Evolutionary conservation across 371 early-diverging fungal genomes (phyloP).

Genomic region (Saksenaea oblongispora): DNA sequence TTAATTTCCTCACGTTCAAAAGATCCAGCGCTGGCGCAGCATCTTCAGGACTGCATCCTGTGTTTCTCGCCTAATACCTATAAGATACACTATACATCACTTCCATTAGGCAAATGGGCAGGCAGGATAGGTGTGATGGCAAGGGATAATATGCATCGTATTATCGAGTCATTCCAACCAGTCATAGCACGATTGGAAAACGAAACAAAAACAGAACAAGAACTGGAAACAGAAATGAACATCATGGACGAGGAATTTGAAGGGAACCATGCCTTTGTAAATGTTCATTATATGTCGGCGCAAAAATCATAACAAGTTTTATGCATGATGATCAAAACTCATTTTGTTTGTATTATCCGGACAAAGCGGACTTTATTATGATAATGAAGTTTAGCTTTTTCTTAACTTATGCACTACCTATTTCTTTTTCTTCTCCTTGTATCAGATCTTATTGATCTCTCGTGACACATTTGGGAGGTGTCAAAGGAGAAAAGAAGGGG

Average conservation of each 20-base stretch:
- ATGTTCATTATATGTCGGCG: constrained; percentile 1
- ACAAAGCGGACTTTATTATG: no score
- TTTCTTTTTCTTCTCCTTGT: no score
- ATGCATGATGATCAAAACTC: neutral
- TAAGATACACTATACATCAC: neutral
- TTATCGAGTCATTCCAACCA: neutral
- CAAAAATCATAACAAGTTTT: neutral
- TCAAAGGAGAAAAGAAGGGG: neutral
- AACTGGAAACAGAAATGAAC: neutral
- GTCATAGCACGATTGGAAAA: neutral
- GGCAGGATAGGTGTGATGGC: neutral
- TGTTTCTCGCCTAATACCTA: neutral
- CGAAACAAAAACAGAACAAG: neutral
- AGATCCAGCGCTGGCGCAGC: constrained; percentile 3
- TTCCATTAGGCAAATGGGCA: constrained; percentile 1
- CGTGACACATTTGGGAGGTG: neutral
- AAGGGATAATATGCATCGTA: neutral
- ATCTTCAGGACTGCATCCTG: neutral
- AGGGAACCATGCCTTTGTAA: neutral
- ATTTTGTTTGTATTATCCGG: neutral
- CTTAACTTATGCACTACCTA: no score
- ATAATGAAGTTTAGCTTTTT: no score
- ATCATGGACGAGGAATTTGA: constrained; percentile 1
- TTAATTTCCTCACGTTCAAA: neutral
- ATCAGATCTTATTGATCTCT: neutral